Evolutionary conservation across 495 filamentous ascomycete genomes (phyloP), one percentile per base, ranked within the genome.

Genomic region (Tuber brumale): DNA sequence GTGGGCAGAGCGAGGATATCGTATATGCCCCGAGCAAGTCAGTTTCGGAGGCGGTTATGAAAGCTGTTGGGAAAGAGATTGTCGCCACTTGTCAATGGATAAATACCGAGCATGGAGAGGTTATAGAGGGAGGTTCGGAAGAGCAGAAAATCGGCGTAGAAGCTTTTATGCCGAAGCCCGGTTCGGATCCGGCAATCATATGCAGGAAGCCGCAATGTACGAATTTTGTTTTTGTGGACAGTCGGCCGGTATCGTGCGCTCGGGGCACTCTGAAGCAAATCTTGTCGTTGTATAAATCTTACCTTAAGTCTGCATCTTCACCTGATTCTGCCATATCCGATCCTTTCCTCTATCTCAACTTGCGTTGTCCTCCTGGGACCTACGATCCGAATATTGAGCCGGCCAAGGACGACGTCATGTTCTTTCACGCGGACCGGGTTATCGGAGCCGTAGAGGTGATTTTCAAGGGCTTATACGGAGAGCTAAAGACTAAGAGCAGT

Each of bases 311-410:
- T 19, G 78, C 80, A 35, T 85, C 57, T 85, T 84, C 70, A 69
- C 72, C 69, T 71, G 12, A 31, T 61, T 82, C 72, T 0, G 75
- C n/a, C 3, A 71, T 86, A 27, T 87, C 85, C 43, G 89, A 93
- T 75, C 91, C 91, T 0, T 95, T 97, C 82, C 83, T 97, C 41
- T 88, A 87, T 23, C 79, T 98, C 69, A 90, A 94, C 74, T 88
- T 99, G 9, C 80, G 81, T 7, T 97, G 94, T 80, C 89, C 91
- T 1, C 83, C 82, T 7, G 89, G 88, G 21, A 91, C 87, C 71
- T 97, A 99, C 77, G 95, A 98, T 85, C 87, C 89, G 3, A 98
- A 97, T 80, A 87, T 98, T 72, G 94, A 98, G 81, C 94, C 94
- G 0, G 88, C 91, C 0, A 99, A 99, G 82, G 92, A 97, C 77